Base-by-base conservation (phyloP, 2,329 filamentous ascomycete genomes). In the Trichoderma semiorbis region DNA sequence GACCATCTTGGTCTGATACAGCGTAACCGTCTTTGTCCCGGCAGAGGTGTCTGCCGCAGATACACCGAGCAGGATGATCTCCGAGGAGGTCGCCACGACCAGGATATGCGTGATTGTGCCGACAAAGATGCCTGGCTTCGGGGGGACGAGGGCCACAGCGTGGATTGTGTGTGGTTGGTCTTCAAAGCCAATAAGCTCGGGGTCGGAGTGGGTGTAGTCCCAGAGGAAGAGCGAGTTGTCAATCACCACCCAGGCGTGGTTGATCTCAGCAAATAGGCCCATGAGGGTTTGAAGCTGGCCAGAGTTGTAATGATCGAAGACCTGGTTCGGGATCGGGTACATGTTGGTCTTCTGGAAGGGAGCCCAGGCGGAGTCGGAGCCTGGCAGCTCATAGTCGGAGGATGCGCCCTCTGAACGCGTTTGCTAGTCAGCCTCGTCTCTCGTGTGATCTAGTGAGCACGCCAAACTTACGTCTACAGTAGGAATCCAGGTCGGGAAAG, bases 151-250 rank as follows among this genome's bases (percentile, higher is more conserved):
- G 76, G 93, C 94, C 57, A 99, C 93, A n/a, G 93, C 90, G 55
- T 94, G 94, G 77, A 99, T 98, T 75, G 90, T 93, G 79, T 97
- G 91, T 7, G 90, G 86, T 80, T 95, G 92, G 76, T 97, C 94
- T 80, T 98, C 95, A 78, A 93, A 98, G 21, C 95, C 95, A 75
- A 97, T 92, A 55, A 98, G 86, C 79, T 97, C 93, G 6, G 95
- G 94, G 76, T 95, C 93, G n/a, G 93, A 90, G 79, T 94, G 89
- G 7, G 94, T 97, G 81, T 98, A 99, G 82, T 99, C 95, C 97
- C 97, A 99, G 18, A 99, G 86, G 80, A 98, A 99, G 58, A 99
- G 86, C 74, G 93, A 93, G 83, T 97, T 98, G 83, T 99, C 96
- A 79, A 99, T 96, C 28, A 93, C 90, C 70, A 97, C 93, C 93